Evolutionary conservation across 805 yeast genomes (phyloP), one percentile per base, ranked within the genome.

Genomic region (Kodamaea kakaduensis): DNA sequence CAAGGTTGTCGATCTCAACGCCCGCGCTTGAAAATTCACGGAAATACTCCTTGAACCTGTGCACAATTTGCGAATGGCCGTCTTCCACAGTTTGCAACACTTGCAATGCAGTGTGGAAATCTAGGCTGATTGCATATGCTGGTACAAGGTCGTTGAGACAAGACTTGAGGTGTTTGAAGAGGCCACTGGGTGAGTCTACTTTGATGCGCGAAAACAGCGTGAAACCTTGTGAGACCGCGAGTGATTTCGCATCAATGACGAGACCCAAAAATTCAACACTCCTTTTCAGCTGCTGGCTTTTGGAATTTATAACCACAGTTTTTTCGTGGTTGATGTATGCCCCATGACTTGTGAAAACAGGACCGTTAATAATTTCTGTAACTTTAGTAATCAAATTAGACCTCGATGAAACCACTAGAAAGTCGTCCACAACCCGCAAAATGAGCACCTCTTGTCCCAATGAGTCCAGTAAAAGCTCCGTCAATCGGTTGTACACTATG

Each of bases 361-460:
- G 26, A 8, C 61, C 51, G 4, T 43, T 34, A 1, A 58, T 48
- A 1, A 51, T 35, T 1, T 28, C 37, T 23, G 42, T 34, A 6
- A 54, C 56, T 15, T 34, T 25, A 4, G 48, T 27, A 34, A 59
- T 57, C 3, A 43, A 45, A 2, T 39, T 34, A 8, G 46, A 17
- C 22, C 65, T 51, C 0, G 77, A 63, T 0, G 93, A 71, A 0
- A 89, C 57, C n/a, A 86, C 64, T 17, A 89, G 52, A 48, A 89
- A 89, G 53, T 89, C 97, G 58, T 89, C 97, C 0, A 87, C 95
- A 14, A 85, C 55, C 35, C 96, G 59, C 6, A 86, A 38, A 2
- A 86, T 52, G 2, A 70, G 40, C 10, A 71, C 57, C 2, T 46
- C 38, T 2, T 56, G 40, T 3, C 27, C 9, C 16, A 53, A 22